Conservation (phyloP, 495 filamentous ascomycete species). For the Hypoxylon intermedium region DNA sequence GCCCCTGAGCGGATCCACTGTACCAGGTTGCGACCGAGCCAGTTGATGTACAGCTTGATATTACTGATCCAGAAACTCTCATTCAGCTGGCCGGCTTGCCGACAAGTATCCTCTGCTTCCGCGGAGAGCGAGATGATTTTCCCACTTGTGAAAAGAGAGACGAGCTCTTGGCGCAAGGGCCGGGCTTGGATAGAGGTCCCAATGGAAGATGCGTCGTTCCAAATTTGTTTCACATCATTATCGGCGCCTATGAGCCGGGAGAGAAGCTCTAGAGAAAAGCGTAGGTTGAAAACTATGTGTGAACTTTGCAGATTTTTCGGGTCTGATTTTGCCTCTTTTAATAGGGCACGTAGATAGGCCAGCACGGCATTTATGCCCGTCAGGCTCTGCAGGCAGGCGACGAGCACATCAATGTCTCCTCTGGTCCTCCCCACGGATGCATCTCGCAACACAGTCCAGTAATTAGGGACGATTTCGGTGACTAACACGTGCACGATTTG, state of each 20-base stretch:
- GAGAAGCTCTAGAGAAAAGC: conserved; percentile 47
- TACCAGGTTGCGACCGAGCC: conserved; percentile 75
- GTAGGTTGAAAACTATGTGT: conserved; percentile 50
- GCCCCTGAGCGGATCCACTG: conserved; percentile 53
- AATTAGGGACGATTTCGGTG: conserved; percentile 73
- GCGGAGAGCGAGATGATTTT: conserved; percentile 74
- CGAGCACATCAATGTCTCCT: conserved; percentile 52
- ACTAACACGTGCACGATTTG: conserved; percentile 76
- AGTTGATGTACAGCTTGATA: conserved; percentile 67
- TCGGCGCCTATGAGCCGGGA: conserved; percentile 60
- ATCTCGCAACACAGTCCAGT: conserved; percentile 70
- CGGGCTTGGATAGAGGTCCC: conserved; percentile 16
- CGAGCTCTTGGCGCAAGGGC: conserved; percentile 50
- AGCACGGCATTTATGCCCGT: conserved; percentile 74
- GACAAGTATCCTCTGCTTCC: conserved; percentile 69
- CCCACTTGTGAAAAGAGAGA: conserved; percentile 69
- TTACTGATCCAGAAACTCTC: conserved; percentile 68
- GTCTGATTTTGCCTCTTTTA: conserved; percentile 52
- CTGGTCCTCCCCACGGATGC: conserved; percentile 43
- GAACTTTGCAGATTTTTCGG: conserved; percentile 43
- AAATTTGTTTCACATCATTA: conserved; percentile 61
- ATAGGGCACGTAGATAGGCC: conserved; percentile 62
- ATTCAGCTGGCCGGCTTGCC: conserved; percentile 42
- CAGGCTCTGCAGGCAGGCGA: conserved; percentile 74
- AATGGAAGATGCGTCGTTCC: conserved; percentile 39